Conservation (phyloP, 805 yeast species). For the Suhomyces sp. region DNA sequence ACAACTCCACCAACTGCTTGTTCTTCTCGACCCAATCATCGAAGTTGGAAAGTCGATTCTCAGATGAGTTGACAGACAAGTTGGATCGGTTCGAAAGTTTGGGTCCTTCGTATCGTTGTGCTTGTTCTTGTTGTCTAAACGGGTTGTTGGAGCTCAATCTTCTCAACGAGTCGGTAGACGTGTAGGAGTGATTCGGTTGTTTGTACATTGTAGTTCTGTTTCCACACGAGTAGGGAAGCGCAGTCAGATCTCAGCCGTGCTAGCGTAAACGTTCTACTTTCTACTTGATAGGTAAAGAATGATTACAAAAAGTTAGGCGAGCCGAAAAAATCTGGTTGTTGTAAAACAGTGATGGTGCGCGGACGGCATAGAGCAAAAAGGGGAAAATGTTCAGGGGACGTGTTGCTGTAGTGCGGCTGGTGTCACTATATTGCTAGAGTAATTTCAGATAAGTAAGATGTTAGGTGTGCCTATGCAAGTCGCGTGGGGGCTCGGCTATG, state of each 20-base stretch:
- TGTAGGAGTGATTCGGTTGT: slow-evolving; percentile 34
- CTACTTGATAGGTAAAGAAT: neutral
- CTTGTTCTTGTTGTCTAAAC: slow-evolving; percentile 41
- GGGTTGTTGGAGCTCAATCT: slow-evolving; percentile 68
- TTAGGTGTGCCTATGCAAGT: neutral
- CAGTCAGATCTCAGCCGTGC: neutral
- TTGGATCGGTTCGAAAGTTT: slow-evolving; percentile 10
- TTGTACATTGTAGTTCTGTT: slow-evolving; percentile 32
- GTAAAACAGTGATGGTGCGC: slow-evolving; percentile 2
- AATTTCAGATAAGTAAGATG: neutral
- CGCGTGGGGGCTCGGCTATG: neutral
- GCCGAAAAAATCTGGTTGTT: slow-evolving; percentile 4
- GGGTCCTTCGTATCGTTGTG: slow-evolving; percentile 9
- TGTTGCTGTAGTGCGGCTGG: neutral
- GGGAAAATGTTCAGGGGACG: neutral
- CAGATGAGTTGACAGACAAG: slow-evolving; percentile 6
- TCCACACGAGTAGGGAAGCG: neutral
- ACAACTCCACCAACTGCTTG: slow-evolving; percentile 37
- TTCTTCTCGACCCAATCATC: slow-evolving; percentile 58
- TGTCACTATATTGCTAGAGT: neutral
- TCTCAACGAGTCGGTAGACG: slow-evolving; percentile 36
- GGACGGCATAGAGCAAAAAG: slow-evolving; percentile 1
- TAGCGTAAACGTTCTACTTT: neutral
- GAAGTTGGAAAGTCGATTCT: slow-evolving; percentile 24
- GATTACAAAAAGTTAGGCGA: neutral